Conservation (phyloP, 805 yeast genomes). For the Vanderwaltozyma yarrowii region DNA sequence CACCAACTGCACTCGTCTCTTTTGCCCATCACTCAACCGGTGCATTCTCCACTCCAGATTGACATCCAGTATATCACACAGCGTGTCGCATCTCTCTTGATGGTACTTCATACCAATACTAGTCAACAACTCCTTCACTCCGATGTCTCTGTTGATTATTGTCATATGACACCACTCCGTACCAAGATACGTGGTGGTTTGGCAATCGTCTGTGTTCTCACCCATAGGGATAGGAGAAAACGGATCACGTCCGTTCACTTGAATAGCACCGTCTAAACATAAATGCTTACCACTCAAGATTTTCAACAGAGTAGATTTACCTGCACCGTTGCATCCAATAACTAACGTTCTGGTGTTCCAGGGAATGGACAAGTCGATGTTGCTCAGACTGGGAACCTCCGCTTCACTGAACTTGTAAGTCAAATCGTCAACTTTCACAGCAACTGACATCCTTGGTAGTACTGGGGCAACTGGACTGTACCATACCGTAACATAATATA, state of each 20-base stretch:
- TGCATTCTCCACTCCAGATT: conserved; percentile 91
- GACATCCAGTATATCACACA: conserved; percentile 71
- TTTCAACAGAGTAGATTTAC: conserved; percentile 80
- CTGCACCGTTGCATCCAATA: conserved; percentile 96
- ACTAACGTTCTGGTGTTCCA: conserved; percentile 68
- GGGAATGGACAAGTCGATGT: conserved; percentile 51
- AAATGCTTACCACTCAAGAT: conserved; percentile 87
- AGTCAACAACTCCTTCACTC: conserved; percentile 66
- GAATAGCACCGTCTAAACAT: conserved; percentile 58
- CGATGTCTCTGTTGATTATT: conserved; percentile 82
- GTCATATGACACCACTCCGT: conserved; percentile 97
- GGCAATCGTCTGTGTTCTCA: conserved; percentile 33
- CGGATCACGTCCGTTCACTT: conserved; percentile 80
- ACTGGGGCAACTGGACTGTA: too few species aligned
- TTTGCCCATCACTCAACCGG: conserved; percentile 85
- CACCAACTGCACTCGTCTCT: conserved; percentile 85
- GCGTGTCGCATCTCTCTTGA: conserved; percentile 64
- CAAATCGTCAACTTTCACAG: conserved; percentile 55
- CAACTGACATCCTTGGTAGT: conserved; percentile 4
- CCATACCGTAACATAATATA: too few species aligned
- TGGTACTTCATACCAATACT: conserved; percentile 76
- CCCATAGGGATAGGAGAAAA: conserved; percentile 45
- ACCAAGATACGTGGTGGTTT: conserved; percentile 71
- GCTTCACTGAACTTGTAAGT: conserved; percentile 58
- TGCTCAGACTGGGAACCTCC: conserved; percentile 53